Base-by-base conservation (phyloP, 352 stramenopile species). In the Globisporangium okanoganense region DNA sequence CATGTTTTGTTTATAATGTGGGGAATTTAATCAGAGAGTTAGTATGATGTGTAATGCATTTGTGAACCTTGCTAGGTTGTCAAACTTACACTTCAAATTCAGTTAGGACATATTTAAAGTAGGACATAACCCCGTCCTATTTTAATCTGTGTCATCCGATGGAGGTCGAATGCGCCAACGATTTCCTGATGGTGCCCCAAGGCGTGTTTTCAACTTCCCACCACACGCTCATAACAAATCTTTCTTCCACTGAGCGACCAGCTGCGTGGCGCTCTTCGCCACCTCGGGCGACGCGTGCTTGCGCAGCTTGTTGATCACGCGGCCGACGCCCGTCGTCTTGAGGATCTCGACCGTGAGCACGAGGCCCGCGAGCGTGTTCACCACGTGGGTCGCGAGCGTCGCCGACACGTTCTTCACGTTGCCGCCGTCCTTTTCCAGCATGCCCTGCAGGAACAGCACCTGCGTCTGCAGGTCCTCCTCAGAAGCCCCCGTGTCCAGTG, bases 231-330 rank as follows among this genome's bases (percentile, higher is more conserved):
- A 92, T 62, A 92, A 70, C 73, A 92, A 63, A 48, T 90, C 79
- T 31, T 92, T 92, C 64, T 95, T 95, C 84, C 86, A 95, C 69
- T 91, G 87, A 56, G 82, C 78, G 16, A 94, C 83, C 22, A 95
- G 72, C 58, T 81, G 70, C 27, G 81, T 85, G 1, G 86, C 84
- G 9, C 64, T 66, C 54, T 85, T 88, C 18, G 84, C 78, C 9
- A 95, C 86, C 1, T 83, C 63, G 5, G 84, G 64, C 29, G 71
- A 68, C 20, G 70, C 60, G 43, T 95, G 86, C 66, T 95, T 95
- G 44, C 85, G 79, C 22, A 95, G 69, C 61, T 95, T 95, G 73
- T 94, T 94, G 68, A 95, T 92, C 49, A 84, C 86, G 47, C 82
- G 79, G 1, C 86, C 86, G 18, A 95, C 57, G 56, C 86, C 86